phyloP scores from a whole-genome alignment of 305 asterid genomes.

The Solanum chacoense region DNA sequence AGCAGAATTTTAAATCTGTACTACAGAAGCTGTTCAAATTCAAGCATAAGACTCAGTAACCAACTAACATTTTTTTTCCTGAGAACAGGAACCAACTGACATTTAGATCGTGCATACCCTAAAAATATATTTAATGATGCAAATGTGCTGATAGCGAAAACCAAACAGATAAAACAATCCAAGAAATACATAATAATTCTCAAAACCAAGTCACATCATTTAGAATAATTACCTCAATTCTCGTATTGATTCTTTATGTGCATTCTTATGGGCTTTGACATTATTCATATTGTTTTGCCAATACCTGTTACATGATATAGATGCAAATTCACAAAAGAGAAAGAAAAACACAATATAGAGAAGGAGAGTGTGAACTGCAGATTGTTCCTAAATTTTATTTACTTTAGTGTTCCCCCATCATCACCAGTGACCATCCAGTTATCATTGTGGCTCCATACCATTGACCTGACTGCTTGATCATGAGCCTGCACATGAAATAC shows the following conservation, averaged over 20 bases:
- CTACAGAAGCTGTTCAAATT: constrained; percentile 73
- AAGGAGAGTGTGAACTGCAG: not conserved
- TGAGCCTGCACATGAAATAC: constrained; percentile 60
- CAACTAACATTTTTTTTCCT: not conserved
- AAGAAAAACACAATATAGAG: not conserved
- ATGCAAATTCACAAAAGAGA: not conserved
- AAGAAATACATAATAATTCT: not conserved
- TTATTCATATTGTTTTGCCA: constrained; percentile 99
- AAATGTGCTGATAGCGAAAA: not conserved
- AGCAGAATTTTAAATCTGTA: constrained; percentile 96
- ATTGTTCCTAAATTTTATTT: constrained; percentile 15
- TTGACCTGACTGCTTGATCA: constrained; percentile 96
- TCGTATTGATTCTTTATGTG: constrained; percentile 98
- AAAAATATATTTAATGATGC: not conserved
- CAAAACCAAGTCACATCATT: not conserved
- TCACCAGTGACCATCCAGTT: constrained; percentile 99
- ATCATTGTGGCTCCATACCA: constrained; percentile 98
- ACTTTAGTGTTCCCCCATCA: constrained; percentile 97
- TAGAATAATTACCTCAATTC: constrained; percentile 59
- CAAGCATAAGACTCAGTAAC: constrained; percentile 13
- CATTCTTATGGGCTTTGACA: constrained; percentile 92
- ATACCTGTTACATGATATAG: constrained; percentile 55
- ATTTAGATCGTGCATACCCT: not conserved
- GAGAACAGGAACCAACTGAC: not conserved
- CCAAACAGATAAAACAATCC: not conserved